Evolutionary conservation across 2,329 filamentous ascomycete genomes (phyloP).

Genomic region (Alternaria tenuissima): DNA sequence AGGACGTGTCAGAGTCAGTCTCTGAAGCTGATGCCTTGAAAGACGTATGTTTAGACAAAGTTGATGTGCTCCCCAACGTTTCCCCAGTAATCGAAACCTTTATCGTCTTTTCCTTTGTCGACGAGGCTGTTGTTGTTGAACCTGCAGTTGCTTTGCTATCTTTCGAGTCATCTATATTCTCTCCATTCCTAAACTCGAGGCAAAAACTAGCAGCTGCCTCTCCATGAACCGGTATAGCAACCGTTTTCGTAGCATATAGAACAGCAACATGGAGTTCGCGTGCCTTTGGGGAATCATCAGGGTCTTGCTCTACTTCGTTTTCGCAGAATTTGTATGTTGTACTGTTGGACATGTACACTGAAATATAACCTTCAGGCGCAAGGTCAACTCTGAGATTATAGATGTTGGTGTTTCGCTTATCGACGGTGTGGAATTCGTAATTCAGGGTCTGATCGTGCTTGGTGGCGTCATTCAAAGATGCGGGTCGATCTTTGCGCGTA

Average conservation of each 20-base stretch:
- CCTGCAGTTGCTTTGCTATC: background rate
- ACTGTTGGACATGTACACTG: conserved; percentile 5
- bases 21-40: background rate
- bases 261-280: background rate
- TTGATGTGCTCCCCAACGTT: background rate
- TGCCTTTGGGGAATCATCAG: background rate
- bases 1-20: background rate
- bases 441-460: background rate
- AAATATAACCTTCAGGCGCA: conserved; percentile 10
- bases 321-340: conserved; percentile 7
- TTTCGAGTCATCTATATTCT: background rate
- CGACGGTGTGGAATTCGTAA: fast-evolving
- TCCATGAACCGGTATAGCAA: conserved; percentile 1
- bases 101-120: background rate
- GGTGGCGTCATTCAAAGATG: background rate
- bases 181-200: background rate
- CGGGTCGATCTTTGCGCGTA: background rate
- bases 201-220: conserved; percentile 5
- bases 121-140: too few species aligned
- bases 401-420: background rate
- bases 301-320: background rate
- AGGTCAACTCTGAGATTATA: conserved; percentile 7
- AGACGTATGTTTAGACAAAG: background rate
- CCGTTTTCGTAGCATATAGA: background rate
- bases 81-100: background rate